Conservation (phyloP, 2,329 filamentous ascomycete genomes). For the Calonectria henricotiae region DNA sequence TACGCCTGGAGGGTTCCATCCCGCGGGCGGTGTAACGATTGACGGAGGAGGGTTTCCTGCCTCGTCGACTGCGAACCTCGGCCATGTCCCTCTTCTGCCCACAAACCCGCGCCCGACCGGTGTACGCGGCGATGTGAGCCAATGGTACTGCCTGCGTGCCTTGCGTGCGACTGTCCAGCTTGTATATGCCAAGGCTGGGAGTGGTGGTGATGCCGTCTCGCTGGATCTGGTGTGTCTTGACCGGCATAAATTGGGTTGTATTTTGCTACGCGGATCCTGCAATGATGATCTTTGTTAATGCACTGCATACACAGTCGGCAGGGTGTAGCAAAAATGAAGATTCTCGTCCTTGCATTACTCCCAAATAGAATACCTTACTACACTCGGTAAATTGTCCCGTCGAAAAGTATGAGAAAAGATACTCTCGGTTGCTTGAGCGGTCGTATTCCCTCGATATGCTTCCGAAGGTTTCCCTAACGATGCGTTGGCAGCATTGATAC, state of each 20-base stretch:
- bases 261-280: neutral
- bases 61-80: neutral
- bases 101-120: constrained; percentile 6
- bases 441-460: no score
- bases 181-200: constrained; percentile 2
- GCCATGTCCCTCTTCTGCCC: constrained; percentile 2
- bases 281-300: constrained; percentile 2
- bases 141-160: constrained; percentile 6
- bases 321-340: neutral
- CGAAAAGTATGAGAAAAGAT: no score
- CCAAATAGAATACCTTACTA: neutral
- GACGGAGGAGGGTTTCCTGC: constrained; percentile 1
- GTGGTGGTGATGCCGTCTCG: neutral
- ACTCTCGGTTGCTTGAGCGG: no score
- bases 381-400: no score
- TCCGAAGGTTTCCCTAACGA: no score
- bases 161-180: neutral
- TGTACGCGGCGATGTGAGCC: neutral
- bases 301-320: neutral
- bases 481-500: no score
- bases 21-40: constrained; percentile 2
- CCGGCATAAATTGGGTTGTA: constrained; percentile 5
- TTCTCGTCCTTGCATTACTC: neutral
- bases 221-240: constrained; percentile 20
- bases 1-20: constrained; percentile 10